Evolutionary conservation across 495 filamentous ascomycete genomes (phyloP).

Genomic region (Bacidia gigantensis): DNA sequence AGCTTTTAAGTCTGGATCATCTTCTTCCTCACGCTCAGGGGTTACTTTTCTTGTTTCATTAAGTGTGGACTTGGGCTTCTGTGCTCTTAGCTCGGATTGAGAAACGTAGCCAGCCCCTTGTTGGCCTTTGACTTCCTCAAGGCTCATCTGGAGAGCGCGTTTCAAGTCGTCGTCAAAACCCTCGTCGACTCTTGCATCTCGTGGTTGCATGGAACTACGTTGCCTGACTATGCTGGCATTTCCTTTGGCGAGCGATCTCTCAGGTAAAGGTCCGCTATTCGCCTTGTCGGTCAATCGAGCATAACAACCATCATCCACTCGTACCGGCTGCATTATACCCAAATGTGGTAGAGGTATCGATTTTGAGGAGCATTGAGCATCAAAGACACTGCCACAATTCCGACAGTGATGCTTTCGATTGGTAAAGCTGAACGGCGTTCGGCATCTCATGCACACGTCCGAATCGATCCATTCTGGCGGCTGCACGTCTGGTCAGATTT

Average conservation of each 20-base stretch:
- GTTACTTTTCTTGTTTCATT: conserved; percentile 25
- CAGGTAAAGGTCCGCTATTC: conserved; percentile 21
- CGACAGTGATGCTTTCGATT: conserved; percentile 97
- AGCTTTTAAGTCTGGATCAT: conserved; percentile 87
- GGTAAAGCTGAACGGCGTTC: conserved; percentile 89
- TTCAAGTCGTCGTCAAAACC: conserved; percentile 94
- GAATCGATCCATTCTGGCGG: conserved; percentile 97
- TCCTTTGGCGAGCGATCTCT: conserved; percentile 27
- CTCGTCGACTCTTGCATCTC: conserved; percentile 67
- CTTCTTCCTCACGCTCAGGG: conserved; percentile 53
- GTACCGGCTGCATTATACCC: conserved; percentile 78
- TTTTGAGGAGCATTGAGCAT: conserved; percentile 84
- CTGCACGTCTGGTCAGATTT: conserved; percentile 31
- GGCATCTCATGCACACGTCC: conserved; percentile 96
- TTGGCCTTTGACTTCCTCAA: conserved; percentile 75
- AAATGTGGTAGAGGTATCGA: conserved; percentile 78
- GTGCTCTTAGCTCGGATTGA: conserved; percentile 35
- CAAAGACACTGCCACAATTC: conserved; percentile 95
- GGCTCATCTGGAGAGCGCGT: conserved; percentile 83
- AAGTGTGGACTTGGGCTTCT: conserved; percentile 25
- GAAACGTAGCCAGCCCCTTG: conserved; percentile 52
- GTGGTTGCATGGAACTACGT: conserved; percentile 65
- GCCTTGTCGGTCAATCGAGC: conserved; percentile 72
- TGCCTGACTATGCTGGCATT: conserved; percentile 40
- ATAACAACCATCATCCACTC: conserved; percentile 96